Percentiles rank a stretch among this genome's conserved stretches.
Conservation (phyloP, 1,284 basidiomycete species). For the Trichosporon ovoides region DNA sequence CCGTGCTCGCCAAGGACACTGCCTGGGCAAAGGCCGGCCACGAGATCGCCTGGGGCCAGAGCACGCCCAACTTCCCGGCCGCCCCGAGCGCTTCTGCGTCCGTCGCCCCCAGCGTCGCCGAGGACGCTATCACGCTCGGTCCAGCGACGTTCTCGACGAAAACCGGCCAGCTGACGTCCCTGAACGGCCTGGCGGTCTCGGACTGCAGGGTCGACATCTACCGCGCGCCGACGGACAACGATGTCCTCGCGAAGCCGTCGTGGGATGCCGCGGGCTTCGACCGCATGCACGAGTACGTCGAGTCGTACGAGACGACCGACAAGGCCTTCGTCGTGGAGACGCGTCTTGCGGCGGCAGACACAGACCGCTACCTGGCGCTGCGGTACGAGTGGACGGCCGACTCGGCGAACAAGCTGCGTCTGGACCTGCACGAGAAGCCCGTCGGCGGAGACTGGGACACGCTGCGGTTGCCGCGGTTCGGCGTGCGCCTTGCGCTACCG, state of each 20-base stretch:
- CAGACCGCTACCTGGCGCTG: constrained; percentile 15
- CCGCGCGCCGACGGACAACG: constrained; percentile 12
- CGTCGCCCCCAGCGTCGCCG: background rate
- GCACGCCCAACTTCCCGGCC: no score
- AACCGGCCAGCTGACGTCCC: constrained; percentile 7
- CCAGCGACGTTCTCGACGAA: constrained; percentile 13
- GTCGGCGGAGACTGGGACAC: constrained; percentile 17
- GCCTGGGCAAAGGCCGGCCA: constrained; percentile 21
- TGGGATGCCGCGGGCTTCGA: constrained; percentile 23
- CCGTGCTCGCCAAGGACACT: background rate
- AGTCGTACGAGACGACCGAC: constrained; percentile 10
- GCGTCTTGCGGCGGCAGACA: constrained; percentile 17
- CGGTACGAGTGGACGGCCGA: constrained; percentile 17
- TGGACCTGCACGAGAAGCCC: constrained; percentile 13
- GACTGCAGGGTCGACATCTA: constrained; percentile 4
- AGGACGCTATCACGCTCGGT: constrained; percentile 10
- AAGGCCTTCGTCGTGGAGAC: constrained; percentile 13
- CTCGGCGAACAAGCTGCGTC: background rate
- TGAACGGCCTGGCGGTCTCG: constrained; percentile 1
- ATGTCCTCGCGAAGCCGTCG: background rate
- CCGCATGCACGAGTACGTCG: constrained; percentile 19
- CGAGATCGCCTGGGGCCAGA: constrained; percentile 24
- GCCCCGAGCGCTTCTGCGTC: background rate
- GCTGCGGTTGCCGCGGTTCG: constrained; percentile 20
- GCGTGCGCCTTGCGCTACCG: constrained; percentile 16